Evolutionary conservation across 345 rosid species (phyloP).

Genomic region (Murraya koenigii): DNA sequence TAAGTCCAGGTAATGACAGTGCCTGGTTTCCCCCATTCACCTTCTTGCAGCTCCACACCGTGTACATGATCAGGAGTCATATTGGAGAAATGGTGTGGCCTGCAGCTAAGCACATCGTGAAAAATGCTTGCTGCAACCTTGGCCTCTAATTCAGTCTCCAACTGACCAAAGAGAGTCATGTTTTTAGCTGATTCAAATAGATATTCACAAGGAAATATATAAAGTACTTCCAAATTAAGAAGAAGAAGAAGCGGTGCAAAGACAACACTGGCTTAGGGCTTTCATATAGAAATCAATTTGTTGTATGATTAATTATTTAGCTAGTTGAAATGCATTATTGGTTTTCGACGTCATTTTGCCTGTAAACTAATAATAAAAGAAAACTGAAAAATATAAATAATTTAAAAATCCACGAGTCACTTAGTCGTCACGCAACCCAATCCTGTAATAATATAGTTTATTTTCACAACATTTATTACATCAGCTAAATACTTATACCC

Average conservation of each 20-base stretch:
- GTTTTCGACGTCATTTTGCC: neutral
- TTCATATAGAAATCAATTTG: neutral
- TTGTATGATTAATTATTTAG: neutral
- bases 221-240: too few relatives aligned
- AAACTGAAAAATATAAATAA: neutral
- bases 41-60: slow-evolving; percentile 11
- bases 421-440: neutral
- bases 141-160: slow-evolving; percentile 38
- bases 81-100: slow-evolving; percentile 40
- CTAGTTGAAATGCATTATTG: neutral
- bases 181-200: neutral
- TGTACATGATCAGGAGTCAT: slow-evolving; percentile 25
- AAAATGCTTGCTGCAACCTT: slow-evolving; percentile 31
- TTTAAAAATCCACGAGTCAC: neutral
- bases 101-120: slow-evolving; percentile 41
- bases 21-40: neutral
- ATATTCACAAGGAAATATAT: neutral
- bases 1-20: neutral
- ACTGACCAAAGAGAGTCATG: slow-evolving; percentile 20
- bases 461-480: too few relatives aligned
- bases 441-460: too few relatives aligned
- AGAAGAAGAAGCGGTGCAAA: neutral
- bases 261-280: neutral
- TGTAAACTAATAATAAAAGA: neutral
- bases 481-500: too few relatives aligned